phyloP scores from a whole-genome alignment of 2,329 filamentous ascomycete genomes.

The Macroventuria anomochaeta region DNA sequence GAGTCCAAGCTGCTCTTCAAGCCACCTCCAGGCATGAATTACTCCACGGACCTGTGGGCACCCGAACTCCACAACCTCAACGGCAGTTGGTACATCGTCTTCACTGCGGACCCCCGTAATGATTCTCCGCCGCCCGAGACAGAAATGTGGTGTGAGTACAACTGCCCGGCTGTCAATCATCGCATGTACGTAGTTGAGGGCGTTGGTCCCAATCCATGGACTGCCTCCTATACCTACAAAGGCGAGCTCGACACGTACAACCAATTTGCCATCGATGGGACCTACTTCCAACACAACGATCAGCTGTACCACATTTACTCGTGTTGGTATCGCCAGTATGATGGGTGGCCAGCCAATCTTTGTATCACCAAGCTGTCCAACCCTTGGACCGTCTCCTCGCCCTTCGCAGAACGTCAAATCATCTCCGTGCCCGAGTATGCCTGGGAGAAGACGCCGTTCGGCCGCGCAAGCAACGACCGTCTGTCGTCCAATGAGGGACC shows the following conservation, averaged over 20 bases:
- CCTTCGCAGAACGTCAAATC: slow-evolving; percentile 56
- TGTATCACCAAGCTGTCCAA: slow-evolving; percentile 59
- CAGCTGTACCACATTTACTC: slow-evolving; percentile 50
- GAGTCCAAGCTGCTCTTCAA: slow-evolving; percentile 53
- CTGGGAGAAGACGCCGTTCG: slow-evolving; percentile 61
- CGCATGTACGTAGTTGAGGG: slow-evolving; percentile 60
- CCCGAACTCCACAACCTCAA: slow-evolving; percentile 58
- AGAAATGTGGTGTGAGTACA: slow-evolving; percentile 58
- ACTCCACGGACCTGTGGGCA: slow-evolving; percentile 59
- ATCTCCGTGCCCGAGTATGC: slow-evolving; percentile 56
- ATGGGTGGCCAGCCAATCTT: slow-evolving; percentile 59
- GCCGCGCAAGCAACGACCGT: slow-evolving; percentile 54
- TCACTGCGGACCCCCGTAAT: slow-evolving; percentile 57
- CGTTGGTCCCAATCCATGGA: slow-evolving; percentile 54
- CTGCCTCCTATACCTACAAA: slow-evolving; percentile 54
- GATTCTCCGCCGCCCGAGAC: slow-evolving; percentile 56
- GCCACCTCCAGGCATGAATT: slow-evolving; percentile 51
- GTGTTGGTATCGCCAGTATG: slow-evolving; percentile 53
- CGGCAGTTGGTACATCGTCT: slow-evolving; percentile 59
- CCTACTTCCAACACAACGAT: slow-evolving; percentile 55
- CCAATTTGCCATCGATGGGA: slow-evolving; percentile 62
- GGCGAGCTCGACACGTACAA: slow-evolving; percentile 58
- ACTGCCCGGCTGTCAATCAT: slow-evolving; percentile 59
- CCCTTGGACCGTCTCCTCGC: slow-evolving; percentile 56
- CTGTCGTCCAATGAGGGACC: slow-evolving; percentile 59